phyloP scores from a whole-genome alignment of 108 stramenopile genomes.

The Cyclotella atomus region DNA sequence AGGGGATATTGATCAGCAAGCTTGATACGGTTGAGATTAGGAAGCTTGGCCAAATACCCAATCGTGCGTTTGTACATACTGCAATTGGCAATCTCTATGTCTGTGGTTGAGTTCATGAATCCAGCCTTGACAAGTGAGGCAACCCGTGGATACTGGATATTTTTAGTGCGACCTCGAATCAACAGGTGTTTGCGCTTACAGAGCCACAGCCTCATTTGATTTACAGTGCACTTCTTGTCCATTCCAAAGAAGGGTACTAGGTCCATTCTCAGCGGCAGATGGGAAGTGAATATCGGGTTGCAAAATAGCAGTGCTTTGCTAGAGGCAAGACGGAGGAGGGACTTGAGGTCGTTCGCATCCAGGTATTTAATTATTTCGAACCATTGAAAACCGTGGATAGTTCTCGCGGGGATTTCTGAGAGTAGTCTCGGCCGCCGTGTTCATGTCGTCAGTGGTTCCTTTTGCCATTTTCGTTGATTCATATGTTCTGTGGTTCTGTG shows the following conservation, averaged over 20 bases:
- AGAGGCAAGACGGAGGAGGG: not conserved
- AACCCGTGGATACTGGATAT: not conserved
- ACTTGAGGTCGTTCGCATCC: not conserved
- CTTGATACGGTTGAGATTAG: not conserved
- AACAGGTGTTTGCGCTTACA: not conserved
- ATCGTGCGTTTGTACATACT: not conserved
- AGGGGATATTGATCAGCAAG: not conserved
- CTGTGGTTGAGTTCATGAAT: not conserved
- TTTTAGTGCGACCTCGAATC: not conserved
- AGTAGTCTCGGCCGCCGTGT: too few species aligned
- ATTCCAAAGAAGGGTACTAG: not conserved
- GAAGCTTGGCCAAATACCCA: not conserved
- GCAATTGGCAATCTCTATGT: not conserved
- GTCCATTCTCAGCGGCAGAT: not conserved
- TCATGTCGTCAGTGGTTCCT: too few species aligned
- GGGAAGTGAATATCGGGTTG: not conserved
- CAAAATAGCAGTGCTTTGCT: not conserved
- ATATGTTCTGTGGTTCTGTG: too few species aligned
- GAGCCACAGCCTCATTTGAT: not conserved
- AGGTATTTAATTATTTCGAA: not conserved
- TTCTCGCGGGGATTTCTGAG: not conserved
- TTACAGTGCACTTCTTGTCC: not conserved
- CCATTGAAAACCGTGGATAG: not conserved
- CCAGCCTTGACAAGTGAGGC: not conserved
- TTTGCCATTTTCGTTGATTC: too few species aligned